Evolutionary conservation across 306 rosid genomes (phyloP).

Genomic region (Adenanthera pavonina): DNA sequence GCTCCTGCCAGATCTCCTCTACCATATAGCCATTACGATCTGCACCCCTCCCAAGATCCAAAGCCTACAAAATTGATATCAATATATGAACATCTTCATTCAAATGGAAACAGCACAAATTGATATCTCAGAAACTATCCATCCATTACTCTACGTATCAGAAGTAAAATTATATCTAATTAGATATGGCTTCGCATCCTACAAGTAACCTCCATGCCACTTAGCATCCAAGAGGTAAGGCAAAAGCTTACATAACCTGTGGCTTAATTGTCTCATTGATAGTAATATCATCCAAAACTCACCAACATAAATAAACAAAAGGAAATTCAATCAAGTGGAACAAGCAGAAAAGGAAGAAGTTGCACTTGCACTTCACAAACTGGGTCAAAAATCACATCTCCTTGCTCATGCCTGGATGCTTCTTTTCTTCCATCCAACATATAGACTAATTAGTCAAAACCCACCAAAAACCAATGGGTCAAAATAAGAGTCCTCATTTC

Average conservation of each 20-base stretch:
- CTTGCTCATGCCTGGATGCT: background rate
- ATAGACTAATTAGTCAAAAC: background rate
- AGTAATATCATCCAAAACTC: background rate
- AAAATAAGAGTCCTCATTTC: too few species aligned
- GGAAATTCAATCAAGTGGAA: background rate
- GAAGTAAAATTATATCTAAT: constrained; percentile 1
- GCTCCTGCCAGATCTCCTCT: constrained; percentile 91
- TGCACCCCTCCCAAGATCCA: constrained; percentile 90
- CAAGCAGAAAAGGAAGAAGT: constrained; percentile 8
- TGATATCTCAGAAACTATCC: constrained; percentile 20
- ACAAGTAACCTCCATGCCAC: background rate
- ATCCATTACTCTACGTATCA: background rate
- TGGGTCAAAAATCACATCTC: background rate
- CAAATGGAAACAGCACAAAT: background rate
- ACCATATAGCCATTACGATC: constrained; percentile 74
- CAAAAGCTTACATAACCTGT: constrained; percentile 14
- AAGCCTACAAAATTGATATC: constrained; percentile 59
- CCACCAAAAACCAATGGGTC: too few species aligned
- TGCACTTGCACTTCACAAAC: background rate
- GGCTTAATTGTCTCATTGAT: background rate
- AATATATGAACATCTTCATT: constrained; percentile 10
- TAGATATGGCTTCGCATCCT: background rate
- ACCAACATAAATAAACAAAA: background rate
- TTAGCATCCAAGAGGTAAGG: background rate
- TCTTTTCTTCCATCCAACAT: background rate